Conservation (phyloP, 805 yeast genomes). For the Henningerozyma blattae region DNA sequence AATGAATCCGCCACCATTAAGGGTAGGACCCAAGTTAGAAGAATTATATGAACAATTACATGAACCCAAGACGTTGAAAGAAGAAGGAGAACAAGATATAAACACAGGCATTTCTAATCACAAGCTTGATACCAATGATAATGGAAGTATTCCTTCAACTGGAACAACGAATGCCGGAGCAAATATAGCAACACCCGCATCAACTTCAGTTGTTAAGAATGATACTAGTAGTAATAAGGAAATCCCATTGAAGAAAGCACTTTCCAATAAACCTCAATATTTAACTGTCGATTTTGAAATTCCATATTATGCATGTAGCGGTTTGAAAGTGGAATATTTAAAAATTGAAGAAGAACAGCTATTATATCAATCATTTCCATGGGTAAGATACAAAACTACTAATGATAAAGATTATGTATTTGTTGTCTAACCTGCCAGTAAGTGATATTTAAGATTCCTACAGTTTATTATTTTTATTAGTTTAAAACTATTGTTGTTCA, state of each 20-base stretch:
- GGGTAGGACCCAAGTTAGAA: constrained; percentile 23
- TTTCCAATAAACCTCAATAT: constrained; percentile 14
- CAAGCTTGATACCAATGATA: not conserved
- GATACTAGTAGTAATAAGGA: not conserved
- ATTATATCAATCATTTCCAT: constrained; percentile 60
- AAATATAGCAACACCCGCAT: constrained; percentile 1
- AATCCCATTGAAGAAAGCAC: not conserved
- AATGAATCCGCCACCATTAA: constrained; percentile 28
- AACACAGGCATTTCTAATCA: too few species aligned
- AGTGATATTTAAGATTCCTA: too few species aligned
- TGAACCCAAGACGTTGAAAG: constrained; percentile 3
- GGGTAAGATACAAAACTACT: constrained; percentile 53
- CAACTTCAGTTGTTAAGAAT: too few species aligned
- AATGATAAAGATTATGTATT: constrained; percentile 30
- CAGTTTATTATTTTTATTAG: too few species aligned
- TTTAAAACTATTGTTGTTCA: too few species aligned
- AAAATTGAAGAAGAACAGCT: constrained; percentile 53
- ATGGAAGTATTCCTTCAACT: too few species aligned
- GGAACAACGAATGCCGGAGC: too few species aligned
- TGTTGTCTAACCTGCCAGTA: constrained; percentile 8
- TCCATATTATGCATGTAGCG: constrained; percentile 53
- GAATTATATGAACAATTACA: constrained; percentile 24
- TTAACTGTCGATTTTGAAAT: constrained; percentile 49
- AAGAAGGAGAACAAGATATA: constrained; percentile 1
- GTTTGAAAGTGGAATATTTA: constrained; percentile 52